Evolutionary conservation across 805 yeast species (phyloP), one percentile per base, ranked within the genome.

Genomic region (Lachancea sp.): DNA sequence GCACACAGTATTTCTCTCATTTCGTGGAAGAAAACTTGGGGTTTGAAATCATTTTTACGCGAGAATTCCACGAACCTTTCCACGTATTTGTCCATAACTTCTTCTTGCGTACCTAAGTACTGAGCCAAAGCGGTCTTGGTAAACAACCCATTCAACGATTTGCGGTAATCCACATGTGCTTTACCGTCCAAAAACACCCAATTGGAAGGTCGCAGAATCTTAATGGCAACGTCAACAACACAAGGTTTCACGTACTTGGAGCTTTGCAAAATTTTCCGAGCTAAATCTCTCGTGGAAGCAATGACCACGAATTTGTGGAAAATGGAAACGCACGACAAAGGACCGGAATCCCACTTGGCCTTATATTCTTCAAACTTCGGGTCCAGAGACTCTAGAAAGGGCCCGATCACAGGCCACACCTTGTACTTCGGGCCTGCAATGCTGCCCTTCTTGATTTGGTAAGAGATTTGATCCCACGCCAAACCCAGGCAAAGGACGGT

Each of bases 111-210:
- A 34, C 96, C 96, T 46, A 92, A 67, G 63, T 92, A 92, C 47
- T 74, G 74, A 45, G 83, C 81, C 54, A 92, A 71, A 5, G 98
- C 97, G 49, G 75, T 71, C 48, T 78, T 78, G 12, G 95, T 82
- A 67, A 92, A 92, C 44, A 92, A 71, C 5, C 95, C 95, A 61
- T 92, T 90, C 59, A 92, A 70, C 11, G 92, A 80, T 62, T 79
- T 80, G 67, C 98, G 80, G 68, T 90, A 92, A 65, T 92, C 98
- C 43, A 80, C 78, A 56, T 92, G 98, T 24, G 80, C 94, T 67
- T 88, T 88, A 52, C 98, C 98, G 58, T 92, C 98, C 56, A 88
- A 67, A 63, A 92, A 92, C 26, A 92, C 98, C 98, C 98, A 92
- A 70, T 90, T 92, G 34, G 90, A 73, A 34, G 97, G 97, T 65